Conservation (phyloP, 2,329 filamentous ascomycete genomes). For the Fusarium oxysporum region DNA sequence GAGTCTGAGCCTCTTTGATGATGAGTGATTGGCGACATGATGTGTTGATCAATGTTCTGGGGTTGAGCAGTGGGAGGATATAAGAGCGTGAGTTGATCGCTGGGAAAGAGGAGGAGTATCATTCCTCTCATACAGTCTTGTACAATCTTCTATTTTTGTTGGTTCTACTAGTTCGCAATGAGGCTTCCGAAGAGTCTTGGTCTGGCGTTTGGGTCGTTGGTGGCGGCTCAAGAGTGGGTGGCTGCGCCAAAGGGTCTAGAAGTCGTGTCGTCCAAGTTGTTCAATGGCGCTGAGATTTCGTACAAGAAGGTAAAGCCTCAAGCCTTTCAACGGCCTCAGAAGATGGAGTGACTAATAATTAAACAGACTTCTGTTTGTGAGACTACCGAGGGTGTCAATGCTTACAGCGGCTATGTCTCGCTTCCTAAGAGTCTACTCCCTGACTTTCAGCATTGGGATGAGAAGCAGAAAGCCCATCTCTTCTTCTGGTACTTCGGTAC, state of each 20-base stretch:
- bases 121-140: not conserved
- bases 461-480: conserved; percentile 42
- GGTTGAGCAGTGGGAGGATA: not conserved
- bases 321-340: accelerated
- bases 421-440: conserved; percentile 45
- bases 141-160: not conserved
- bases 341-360: not conserved
- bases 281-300: conserved; percentile 33
- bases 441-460: conserved; percentile 33
- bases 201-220: not conserved
- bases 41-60: not conserved
- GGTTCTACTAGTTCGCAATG: not conserved
- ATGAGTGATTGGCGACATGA: not conserved
- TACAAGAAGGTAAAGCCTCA: conserved; percentile 38
- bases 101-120: not conserved
- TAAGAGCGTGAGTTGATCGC: not conserved
- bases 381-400: conserved; percentile 36
- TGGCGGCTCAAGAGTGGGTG: conserved; percentile 6
- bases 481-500: conserved; percentile 59
- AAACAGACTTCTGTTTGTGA: conserved; percentile 39
- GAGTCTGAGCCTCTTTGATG: conserved; percentile 7
- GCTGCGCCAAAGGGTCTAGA: not conserved
- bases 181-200: not conserved
- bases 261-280: conserved; percentile 13
- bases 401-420: conserved; percentile 42